Evolutionary conservation across 2,329 filamentous ascomycete genomes (phyloP).

Genomic region (Cladophialophora chaetospira): DNA sequence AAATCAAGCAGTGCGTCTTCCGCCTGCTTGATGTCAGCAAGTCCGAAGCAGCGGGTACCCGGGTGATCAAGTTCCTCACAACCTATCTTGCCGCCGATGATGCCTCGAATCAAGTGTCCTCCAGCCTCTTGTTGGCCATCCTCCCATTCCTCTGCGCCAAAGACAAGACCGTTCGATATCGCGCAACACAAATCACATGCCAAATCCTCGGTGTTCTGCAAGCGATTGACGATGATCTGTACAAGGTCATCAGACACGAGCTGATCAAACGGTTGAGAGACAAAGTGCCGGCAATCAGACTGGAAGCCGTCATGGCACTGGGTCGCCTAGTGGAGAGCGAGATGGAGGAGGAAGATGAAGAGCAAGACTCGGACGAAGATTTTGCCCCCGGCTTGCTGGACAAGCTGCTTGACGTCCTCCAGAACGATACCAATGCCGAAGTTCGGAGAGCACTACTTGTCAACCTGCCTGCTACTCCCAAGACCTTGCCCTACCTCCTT

Average conservation of each 20-base stretch:
- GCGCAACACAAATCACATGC: slow-evolving; percentile 84
- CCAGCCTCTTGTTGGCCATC: slow-evolving; percentile 64
- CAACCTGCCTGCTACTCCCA: slow-evolving; percentile 83
- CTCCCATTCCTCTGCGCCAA: slow-evolving; percentile 79
- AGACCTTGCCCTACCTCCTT: slow-evolving; percentile 81
- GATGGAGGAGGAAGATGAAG: slow-evolving; percentile 60
- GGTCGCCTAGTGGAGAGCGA: slow-evolving; percentile 79
- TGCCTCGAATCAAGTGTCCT: slow-evolving; percentile 73
- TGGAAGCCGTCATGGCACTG: slow-evolving; percentile 90
- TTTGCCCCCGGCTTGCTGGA: slow-evolving; percentile 70
- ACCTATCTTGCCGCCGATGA: slow-evolving; percentile 86
- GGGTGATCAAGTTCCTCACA: slow-evolving; percentile 82
- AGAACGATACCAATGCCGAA: slow-evolving; percentile 92
- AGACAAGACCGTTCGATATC: slow-evolving; percentile 89
- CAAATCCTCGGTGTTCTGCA: slow-evolving; percentile 92
- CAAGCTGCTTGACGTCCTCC: slow-evolving; percentile 82
- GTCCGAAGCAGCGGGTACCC: slow-evolving; percentile 83
- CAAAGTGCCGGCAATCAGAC: slow-evolving; percentile 88
- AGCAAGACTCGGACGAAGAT: slow-evolving; percentile 59
- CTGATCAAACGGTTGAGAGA: slow-evolving; percentile 85
- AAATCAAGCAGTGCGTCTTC: slow-evolving; percentile 80
- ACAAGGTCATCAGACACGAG: slow-evolving; percentile 75
- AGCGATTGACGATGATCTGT: slow-evolving; percentile 88
- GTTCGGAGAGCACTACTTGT: slow-evolving; percentile 84
- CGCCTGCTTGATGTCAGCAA: slow-evolving; percentile 87